Evolutionary conservation across 345 rosid genomes (phyloP), one percentile per base, ranked within the genome.

Genomic region (Brassica cretica): DNA sequence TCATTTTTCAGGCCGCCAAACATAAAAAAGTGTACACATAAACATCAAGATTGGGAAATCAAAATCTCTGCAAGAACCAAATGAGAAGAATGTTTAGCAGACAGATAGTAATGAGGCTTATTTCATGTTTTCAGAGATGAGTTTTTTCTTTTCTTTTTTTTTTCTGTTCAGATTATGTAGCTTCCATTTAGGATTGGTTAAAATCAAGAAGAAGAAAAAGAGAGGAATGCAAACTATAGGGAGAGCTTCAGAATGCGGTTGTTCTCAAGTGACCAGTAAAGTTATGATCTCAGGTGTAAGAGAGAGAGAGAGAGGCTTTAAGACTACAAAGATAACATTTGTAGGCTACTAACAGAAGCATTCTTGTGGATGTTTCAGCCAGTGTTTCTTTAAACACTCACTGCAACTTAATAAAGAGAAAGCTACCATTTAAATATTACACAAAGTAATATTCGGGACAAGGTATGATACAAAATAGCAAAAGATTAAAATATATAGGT

Each of bases 31-130:
- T 32, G 35, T 32, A 32, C 35, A 14, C 49, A 75, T 58, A 41
- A 59, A 68, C 79, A 76, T 21, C 62, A 32, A 8, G 53, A 56
- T 53, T 70, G 6, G 27, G 33, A 71, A 77, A 71, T 58, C 62
- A 78, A 72, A 78, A 78, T 10, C 68, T 66, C 73, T 66, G 66
- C 77, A 72, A 66, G n/a, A 66, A 58, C 33, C 81, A 49, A 72
- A 21, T 4, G 19, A 55, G 25, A 55, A 58, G 27, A 12, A 66
- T 30, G 73, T 44, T 58, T 33, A 27, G 66, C 1, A 60, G 49
- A 16, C 44, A 59, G 12, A 61, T 51, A 11, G 0, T 1, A 2
- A 15, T 19, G 55, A 41, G 56, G 49, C 8, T 14, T n/a, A 16
- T 60, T 29, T 69, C 15, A 80, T 30, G 76, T 30, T 39, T 70